Conservation (phyloP, 2,329 filamentous ascomycete genomes). For the Juglanconis sp. region DNA sequence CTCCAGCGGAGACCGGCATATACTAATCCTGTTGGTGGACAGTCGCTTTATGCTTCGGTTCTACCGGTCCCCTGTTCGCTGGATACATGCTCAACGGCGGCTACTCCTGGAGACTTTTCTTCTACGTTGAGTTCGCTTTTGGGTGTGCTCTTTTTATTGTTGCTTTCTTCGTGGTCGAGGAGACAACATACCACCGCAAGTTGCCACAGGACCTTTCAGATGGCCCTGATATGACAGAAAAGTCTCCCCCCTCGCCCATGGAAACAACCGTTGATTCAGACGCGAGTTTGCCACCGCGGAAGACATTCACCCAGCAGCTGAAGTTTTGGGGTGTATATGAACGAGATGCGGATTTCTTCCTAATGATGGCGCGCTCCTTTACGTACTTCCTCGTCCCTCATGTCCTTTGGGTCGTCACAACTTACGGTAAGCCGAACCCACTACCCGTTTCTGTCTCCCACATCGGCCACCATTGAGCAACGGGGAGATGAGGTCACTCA, state of each 20-base stretch:
- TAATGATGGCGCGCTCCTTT: constrained; percentile 42
- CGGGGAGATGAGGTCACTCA: not conserved
- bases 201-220: constrained; percentile 5
- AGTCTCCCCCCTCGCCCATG: not conserved
- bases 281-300: constrained; percentile 32
- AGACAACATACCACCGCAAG: constrained; percentile 28
- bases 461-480: not conserved
- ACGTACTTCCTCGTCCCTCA: constrained; percentile 46
- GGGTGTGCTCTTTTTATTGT: constrained; percentile 26
- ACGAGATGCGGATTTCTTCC: constrained; percentile 40
- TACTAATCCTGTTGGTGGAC: not conserved
- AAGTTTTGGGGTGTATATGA: constrained; percentile 42
- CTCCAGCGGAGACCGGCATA: no score
- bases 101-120: constrained; percentile 58
- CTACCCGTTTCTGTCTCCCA: not conserved
- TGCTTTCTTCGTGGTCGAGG: constrained; percentile 32
- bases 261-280: not conserved
- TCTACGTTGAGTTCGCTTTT: constrained; percentile 59
- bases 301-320: constrained; percentile 38
- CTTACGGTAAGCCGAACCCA: constrained; percentile 30
- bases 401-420: constrained; percentile 48
- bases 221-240: constrained; percentile 12
- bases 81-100: constrained; percentile 59
- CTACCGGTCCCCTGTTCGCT: constrained; percentile 54
- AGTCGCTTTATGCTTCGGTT: constrained; percentile 54